Evolutionary conservation across 257 asterid genomes (phyloP), one percentile per base, ranked within the genome.

Genomic region (Scutellaria barbata): DNA sequence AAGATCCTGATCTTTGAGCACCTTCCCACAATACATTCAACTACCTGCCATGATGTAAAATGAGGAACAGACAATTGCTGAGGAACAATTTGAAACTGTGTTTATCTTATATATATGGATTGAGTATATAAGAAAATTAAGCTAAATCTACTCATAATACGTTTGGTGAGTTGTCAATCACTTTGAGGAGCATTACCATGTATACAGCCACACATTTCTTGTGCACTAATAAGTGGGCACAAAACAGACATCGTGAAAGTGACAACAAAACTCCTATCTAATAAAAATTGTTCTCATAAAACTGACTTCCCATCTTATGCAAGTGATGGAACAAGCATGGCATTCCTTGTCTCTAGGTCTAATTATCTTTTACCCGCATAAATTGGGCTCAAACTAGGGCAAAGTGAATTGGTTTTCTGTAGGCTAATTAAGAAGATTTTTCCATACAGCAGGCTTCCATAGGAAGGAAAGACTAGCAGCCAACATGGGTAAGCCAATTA

Each of bases 31-130:
- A 71, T 43, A 55, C 52, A 69, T 60, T 88, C 86, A 86, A 77
- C 90, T 83, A 77, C 90, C 92, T 89, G 85, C 70, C 62, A 75
- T n/a, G 33, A 63, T 16, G 74, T 17, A 74, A 54, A 52, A 47
- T 39, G 71, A 25, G 65, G 69, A 56, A 30, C 62, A 10, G 14
- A 62, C n/a, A 71, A 66, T 41, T 14, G 30, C n/a, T n/a, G n/a
- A n/a, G n/a, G n/a, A n/a, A n/a, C n/a, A n/a, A n/a, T n/a, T n/a
- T n/a, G n/a, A n/a, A n/a, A n/a, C n/a, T n/a, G n/a, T n/a, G n/a
- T n/a, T n/a, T n/a, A n/a, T n/a, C n/a, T n/a, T n/a, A n/a, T n/a
- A n/a, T n/a, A n/a, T n/a, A n/a, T n/a, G 45, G 33, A 59, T 10
- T 16, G 42, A 17, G 50, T 12, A 7, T 13, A 3, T 7, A 30